A percentile compares a stretch with the other conserved stretches of the same genome.
phyloP scores from a whole-genome alignment of 768 basidiomycete species.

The Sarcodon sp. region DNA sequence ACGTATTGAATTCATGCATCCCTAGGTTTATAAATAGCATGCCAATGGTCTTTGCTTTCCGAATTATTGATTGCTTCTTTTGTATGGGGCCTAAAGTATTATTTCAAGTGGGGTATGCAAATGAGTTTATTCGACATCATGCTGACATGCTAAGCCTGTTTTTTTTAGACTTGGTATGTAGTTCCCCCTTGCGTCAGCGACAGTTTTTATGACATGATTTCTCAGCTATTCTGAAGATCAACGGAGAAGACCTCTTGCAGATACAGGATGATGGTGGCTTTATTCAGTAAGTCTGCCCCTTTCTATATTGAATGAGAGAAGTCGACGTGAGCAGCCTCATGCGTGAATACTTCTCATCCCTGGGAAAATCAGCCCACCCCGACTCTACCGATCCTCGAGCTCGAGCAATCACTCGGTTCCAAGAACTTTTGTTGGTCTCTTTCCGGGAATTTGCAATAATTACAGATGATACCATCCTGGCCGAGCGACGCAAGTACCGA shows the following conservation, averaged over 20 bases:
- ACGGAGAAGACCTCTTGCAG: slow-evolving; percentile 82
- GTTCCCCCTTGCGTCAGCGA: not conserved
- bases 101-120: slow-evolving; percentile 90
- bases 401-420: slow-evolving; percentile 93
- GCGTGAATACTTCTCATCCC: slow-evolving; percentile 88
- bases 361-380: slow-evolving; percentile 92
- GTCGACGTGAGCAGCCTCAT: slow-evolving; percentile 46
- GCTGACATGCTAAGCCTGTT: slow-evolving; percentile 1
- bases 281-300: slow-evolving; percentile 52
- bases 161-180: slow-evolving; percentile 41
- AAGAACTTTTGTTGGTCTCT: slow-evolving; percentile 90
- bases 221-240: slow-evolving; percentile 91
- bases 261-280: slow-evolving; percentile 97
- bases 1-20: not conserved
- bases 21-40: slow-evolving; percentile 80
- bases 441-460: slow-evolving; percentile 97
- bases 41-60: slow-evolving; percentile 97
- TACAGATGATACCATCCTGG: slow-evolving; percentile 85
- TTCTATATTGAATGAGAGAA: not conserved
- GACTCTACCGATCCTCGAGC: slow-evolving; percentile 77
- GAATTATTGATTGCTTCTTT: slow-evolving; percentile 95
- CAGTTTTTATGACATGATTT: not conserved
- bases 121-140: not conserved
- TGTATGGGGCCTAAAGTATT: slow-evolving; percentile 98
- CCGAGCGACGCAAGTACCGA: slow-evolving; percentile 77